Evolutionary conservation across 495 filamentous ascomycete genomes (phyloP).

Genomic region (Podospora didyma): DNA sequence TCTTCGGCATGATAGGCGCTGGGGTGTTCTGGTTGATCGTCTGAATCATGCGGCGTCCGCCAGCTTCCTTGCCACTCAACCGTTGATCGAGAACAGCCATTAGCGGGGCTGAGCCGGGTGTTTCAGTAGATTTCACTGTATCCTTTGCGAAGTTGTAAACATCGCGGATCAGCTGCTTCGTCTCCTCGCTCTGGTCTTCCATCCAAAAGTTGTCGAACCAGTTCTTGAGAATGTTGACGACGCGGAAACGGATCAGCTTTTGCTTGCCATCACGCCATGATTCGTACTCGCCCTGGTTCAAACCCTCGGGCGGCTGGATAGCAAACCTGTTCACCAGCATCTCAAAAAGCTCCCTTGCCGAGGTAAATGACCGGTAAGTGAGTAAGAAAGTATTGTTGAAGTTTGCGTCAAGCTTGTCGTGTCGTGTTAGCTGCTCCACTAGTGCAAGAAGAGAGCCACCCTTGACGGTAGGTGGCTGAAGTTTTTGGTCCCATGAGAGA

Average conservation of each 20-base stretch:
- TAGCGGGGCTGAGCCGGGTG: constrained; percentile 76
- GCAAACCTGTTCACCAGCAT: constrained; percentile 86
- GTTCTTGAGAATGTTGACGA: constrained; percentile 95
- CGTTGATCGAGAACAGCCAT: constrained; percentile 84
- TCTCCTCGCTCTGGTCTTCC: constrained; percentile 81
- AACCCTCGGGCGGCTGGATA: constrained; percentile 85
- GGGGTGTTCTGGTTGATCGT: constrained; percentile 77
- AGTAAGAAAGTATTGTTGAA: constrained; percentile 98
- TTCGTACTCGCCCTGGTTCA: constrained; percentile 72
- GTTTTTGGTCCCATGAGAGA: constrained; percentile 81
- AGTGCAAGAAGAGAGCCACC: constrained; percentile 85
- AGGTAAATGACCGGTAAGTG: constrained; percentile 93
- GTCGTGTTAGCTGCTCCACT: constrained; percentile 93
- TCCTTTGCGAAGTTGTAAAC: constrained; percentile 90
- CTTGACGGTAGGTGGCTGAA: constrained; percentile 65
- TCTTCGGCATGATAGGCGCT: constrained; percentile 90
- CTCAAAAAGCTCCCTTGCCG: constrained; percentile 85
- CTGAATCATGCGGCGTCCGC: constrained; percentile 79
- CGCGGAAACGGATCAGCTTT: constrained; percentile 88
- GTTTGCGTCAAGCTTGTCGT: constrained; percentile 90
- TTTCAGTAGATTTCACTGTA: constrained; percentile 85
- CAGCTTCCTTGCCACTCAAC: constrained; percentile 78
- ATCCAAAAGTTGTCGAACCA: constrained; percentile 99
- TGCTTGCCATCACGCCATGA: constrained; percentile 92
- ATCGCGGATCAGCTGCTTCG: constrained; percentile 77